A percentile compares a stretch with the other conserved stretches of the same genome.
These are phyloP conservation scores for Populus ilicifolia DNA, from an alignment of 345 rosid species.

Conservation along the genomic window DNA sequence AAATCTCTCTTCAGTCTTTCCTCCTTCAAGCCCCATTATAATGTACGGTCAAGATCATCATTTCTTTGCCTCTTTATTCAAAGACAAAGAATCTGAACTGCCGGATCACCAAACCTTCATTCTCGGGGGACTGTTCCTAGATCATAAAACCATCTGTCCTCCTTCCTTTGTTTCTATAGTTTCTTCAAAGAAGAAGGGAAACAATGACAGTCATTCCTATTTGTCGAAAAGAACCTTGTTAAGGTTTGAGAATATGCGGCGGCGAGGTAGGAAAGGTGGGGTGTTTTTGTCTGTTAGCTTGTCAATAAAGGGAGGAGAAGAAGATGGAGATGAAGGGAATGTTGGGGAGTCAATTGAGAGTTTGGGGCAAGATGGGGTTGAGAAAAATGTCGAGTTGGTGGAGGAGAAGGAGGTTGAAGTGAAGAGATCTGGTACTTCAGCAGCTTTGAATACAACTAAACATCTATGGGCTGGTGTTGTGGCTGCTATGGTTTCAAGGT, in stretches of 20 bases:
- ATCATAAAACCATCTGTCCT: conserved; percentile 22
- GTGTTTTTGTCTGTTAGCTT: conserved; percentile 65
- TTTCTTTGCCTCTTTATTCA: conserved; percentile 36
- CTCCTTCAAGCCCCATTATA: not conserved
- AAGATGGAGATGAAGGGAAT: conserved; percentile 30
- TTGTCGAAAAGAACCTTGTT: conserved; percentile 16
- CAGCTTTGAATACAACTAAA: conserved; percentile 66
- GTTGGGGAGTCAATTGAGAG: conserved; percentile 39
- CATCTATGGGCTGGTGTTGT: conserved; percentile 92
- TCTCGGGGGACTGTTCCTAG: conserved; percentile 59
- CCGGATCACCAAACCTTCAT: conserved; percentile 19
- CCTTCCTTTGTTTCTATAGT: conserved; percentile 46
- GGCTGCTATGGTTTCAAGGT: conserved; percentile 93
- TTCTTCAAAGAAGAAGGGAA: not conserved
- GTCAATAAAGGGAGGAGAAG: conserved; percentile 48
- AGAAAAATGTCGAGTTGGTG: conserved; percentile 22
- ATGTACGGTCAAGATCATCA: conserved; percentile 52
- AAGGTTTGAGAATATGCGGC: conserved; percentile 28
- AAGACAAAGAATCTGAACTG: conserved; percentile 16
- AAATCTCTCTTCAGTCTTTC: not conserved
- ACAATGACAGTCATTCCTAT: conserved; percentile 8
- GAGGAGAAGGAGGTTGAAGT: conserved; percentile 25
- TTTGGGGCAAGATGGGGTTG: conserved; percentile 30
- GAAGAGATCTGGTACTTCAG: conserved; percentile 26
- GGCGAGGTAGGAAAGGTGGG: conserved; percentile 15